A percentile compares a stretch with the other conserved stretches of the same genome.
Evolutionary conservation across 805 yeast genomes (phyloP).

Genomic region (Kodamaea fukazawae): DNA sequence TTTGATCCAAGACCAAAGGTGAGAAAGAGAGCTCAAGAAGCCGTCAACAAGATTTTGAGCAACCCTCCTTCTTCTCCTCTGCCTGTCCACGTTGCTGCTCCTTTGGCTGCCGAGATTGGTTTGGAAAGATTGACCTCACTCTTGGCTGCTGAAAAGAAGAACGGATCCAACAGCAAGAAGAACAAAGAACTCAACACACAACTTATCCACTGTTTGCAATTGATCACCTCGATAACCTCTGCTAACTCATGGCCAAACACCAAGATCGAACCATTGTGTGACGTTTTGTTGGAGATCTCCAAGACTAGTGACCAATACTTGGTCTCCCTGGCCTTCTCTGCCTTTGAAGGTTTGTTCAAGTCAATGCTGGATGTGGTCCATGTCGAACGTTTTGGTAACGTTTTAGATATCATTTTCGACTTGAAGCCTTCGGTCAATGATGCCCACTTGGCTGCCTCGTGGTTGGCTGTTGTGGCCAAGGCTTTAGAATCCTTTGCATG

Average conservation of each 20-base stretch:
- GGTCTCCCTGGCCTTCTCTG: constrained; percentile 77
- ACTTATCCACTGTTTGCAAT: constrained; percentile 73
- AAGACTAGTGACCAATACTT: constrained; percentile 81
- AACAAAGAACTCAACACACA: constrained; percentile 53
- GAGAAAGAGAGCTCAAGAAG: constrained; percentile 90
- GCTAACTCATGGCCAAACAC: constrained; percentile 81
- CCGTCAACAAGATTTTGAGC: constrained; percentile 61
- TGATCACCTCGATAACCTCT: constrained; percentile 65
- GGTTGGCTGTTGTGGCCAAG: constrained; percentile 93
- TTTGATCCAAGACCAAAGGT: constrained; percentile 92
- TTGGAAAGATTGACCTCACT: constrained; percentile 51
- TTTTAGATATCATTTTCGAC: constrained; percentile 70
- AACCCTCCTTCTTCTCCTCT: constrained; percentile 77
- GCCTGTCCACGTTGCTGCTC: constrained; percentile 75
- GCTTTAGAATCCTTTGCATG: constrained; percentile 49
- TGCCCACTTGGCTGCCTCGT: constrained; percentile 82
- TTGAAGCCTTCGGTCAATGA: constrained; percentile 82
- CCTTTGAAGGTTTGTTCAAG: constrained; percentile 76
- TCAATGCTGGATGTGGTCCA: constrained; percentile 61
- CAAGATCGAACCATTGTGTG: constrained; percentile 71
- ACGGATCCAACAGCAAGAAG: constrained; percentile 28
- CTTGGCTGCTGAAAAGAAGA: constrained; percentile 31
- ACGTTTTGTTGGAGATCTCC: constrained; percentile 68
- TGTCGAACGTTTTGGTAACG: constrained; percentile 58
- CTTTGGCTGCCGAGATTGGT: constrained; percentile 65